Percentiles rank a stretch among this genome's conserved stretches.
Evolutionary conservation across 352 stramenopile genomes (phyloP).

Genomic region (Phytophthora constricta): DNA sequence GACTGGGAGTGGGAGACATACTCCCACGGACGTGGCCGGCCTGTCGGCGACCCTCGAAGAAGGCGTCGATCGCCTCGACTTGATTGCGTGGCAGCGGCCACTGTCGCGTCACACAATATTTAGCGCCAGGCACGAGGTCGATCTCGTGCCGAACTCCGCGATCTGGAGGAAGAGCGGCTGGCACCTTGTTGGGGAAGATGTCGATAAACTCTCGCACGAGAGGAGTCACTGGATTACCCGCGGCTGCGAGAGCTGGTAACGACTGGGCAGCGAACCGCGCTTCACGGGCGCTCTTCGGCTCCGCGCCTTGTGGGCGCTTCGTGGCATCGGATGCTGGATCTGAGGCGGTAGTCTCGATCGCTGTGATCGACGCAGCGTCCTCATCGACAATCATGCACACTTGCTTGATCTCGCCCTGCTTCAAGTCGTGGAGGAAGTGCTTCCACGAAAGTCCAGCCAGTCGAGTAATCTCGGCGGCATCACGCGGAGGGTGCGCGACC

Average conservation of each 20-base stretch:
- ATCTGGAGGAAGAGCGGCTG: conserved; percentile 15
- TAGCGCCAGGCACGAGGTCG: conserved; percentile 26
- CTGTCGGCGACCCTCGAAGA: conserved; percentile 18
- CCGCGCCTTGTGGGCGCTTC: conserved; percentile 7
- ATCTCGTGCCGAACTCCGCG: conserved; percentile 36
- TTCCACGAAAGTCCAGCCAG: conserved; percentile 19
- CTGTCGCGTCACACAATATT: conserved; percentile 37
- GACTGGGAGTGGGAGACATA: conserved; percentile 8
- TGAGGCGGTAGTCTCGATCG: neutral
- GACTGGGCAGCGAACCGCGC: conserved; percentile 28
- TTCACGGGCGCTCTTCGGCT: conserved; percentile 20
- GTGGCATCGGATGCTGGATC: neutral
- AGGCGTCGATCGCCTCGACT: conserved; percentile 29
- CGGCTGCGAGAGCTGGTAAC: conserved; percentile 1
- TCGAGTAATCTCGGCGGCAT: neutral
- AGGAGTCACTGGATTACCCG: neutral
- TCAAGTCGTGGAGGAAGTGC: conserved; percentile 31
- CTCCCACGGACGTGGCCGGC: conserved; percentile 18
- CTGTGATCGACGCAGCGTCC: conserved; percentile 1
- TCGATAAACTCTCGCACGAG: conserved; percentile 5
- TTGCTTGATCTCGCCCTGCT: conserved; percentile 28
- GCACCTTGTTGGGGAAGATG: conserved; percentile 35
- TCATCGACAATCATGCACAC: conserved; percentile 14
- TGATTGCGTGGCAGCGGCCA: conserved; percentile 29
- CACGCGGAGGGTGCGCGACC: conserved; percentile 6